Evolutionary conservation across 805 yeast species (phyloP).

Genomic region (Candida ulmi): DNA sequence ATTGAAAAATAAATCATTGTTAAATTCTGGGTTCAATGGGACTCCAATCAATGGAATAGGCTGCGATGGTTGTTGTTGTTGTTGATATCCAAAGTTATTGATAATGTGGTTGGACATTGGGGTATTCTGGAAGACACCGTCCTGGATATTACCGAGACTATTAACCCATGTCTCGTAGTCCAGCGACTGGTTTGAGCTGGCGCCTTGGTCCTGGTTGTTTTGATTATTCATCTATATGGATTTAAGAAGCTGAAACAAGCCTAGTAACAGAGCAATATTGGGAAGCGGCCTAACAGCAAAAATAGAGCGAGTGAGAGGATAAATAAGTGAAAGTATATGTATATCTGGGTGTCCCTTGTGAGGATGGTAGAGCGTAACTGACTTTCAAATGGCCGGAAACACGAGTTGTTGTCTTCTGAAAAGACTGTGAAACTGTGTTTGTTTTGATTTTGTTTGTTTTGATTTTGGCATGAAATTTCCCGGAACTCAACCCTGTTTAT

Average conservation of each 20-base stretch:
- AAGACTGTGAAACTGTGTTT: neutral
- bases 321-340: too few relatives aligned
- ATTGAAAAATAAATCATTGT: slow-evolving; percentile 14
- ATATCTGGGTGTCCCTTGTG: too few relatives aligned
- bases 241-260: neutral
- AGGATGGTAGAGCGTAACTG: too few relatives aligned
- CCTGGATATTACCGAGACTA: slow-evolving; percentile 20
- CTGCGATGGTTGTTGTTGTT: neutral
- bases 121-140: slow-evolving; percentile 21
- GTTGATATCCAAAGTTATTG: slow-evolving; percentile 5
- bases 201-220: neutral
- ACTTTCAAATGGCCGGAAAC: too few relatives aligned
- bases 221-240: neutral
- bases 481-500: neutral
- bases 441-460: slow-evolving; percentile 5
- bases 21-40: slow-evolving; percentile 5
- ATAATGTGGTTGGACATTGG: slow-evolving; percentile 20
- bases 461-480: neutral
- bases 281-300: too few relatives aligned
- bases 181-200: slow-evolving; percentile 13
- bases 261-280: too few relatives aligned
- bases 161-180: slow-evolving; percentile 25
- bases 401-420: neutral
- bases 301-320: too few relatives aligned
- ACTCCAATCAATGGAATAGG: neutral